Conservation (phyloP, 129 eudicot species). For the Daucus carota region DNA sequence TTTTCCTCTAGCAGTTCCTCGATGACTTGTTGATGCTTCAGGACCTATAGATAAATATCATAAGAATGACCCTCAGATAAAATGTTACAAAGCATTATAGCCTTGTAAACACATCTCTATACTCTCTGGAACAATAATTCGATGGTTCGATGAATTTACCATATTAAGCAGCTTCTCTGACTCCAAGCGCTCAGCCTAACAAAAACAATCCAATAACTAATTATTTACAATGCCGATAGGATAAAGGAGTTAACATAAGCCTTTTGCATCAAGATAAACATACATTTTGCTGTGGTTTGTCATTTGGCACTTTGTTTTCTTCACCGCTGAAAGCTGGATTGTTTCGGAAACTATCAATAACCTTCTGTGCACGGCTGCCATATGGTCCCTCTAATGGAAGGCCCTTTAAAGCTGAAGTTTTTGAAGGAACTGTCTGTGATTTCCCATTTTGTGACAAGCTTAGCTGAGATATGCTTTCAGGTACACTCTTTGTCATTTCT, state of each 20-base stretch:
- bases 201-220: background rate
- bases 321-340: conserved; percentile 52
- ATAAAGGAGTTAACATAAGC: background rate
- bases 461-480: conserved; percentile 16
- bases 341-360: conserved; percentile 52
- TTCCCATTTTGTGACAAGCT: conserved; percentile 16
- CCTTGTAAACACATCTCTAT: background rate
- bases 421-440: conserved; percentile 10
- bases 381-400: conserved; percentile 26
- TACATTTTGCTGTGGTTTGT: conserved; percentile 27
- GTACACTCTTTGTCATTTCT: conserved; percentile 26
- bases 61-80: background rate
- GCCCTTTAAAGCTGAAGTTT: conserved; percentile 19
- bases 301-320: conserved; percentile 21
- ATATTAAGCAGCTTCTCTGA: conserved; percentile 64
- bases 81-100: background rate
- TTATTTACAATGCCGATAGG: background rate
- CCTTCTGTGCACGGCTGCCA: conserved; percentile 52
- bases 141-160: conserved; percentile 34
- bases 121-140: background rate
- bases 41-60: conserved; percentile 29
- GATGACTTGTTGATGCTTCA: conserved; percentile 76
- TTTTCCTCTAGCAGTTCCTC: conserved; percentile 83
- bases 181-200: conserved; percentile 45
- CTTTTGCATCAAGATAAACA: background rate